Evolutionary conservation across 192 early-diverging fungal species (phyloP), one percentile per base, ranked within the genome.

Genomic region (Piromyces sp.): DNA sequence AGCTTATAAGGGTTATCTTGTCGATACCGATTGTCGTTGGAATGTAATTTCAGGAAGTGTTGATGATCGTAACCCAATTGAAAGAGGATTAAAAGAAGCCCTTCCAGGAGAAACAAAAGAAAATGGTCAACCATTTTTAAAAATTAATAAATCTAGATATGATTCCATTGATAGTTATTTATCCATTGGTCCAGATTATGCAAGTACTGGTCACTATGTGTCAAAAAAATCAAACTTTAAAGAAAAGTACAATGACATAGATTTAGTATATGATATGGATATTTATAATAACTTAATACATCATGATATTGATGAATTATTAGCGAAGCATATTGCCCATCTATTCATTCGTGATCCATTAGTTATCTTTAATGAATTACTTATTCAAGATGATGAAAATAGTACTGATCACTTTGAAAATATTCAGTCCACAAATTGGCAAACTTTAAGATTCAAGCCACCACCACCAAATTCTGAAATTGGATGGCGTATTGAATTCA

Each of bases 391-490:
- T 86, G 93, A 99, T 83, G 85, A 88, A n/a, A 86, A 88, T 16
- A 92, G 89, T 33, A 93, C 94, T 0, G 97, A 99, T 85, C 97
- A 99, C 83, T 99, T 99, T 91, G 97, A 99, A 87, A 99, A 99
- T 86, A 90, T 99, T 42, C 97, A 99, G 88, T 95, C 94, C n/a
- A 99, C 97, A 78, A 99, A 99, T 87, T 99, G 97, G 97, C 97
- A 99, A 88, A 96, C 96, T 22, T 94, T 97, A 92, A 93, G 97
- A 13, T 99, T 99, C 90, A 99, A 99, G 88, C 95, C 96, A 37
- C 97, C 97, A 17, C 94, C 97, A 36, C 96, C 95, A 17, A 92
- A 93, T 33, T 91, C 91, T 3, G 80, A 86, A 31, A 96, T 99
- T 84, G 97, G 97, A 19, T 99, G 97, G 97, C 90, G 97, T 78